A percentile compares a stretch with the other conserved stretches of the same genome.
phyloP scores from a whole-genome alignment of 495 filamentous ascomycete species.

The Trichocladium antarcticum region DNA sequence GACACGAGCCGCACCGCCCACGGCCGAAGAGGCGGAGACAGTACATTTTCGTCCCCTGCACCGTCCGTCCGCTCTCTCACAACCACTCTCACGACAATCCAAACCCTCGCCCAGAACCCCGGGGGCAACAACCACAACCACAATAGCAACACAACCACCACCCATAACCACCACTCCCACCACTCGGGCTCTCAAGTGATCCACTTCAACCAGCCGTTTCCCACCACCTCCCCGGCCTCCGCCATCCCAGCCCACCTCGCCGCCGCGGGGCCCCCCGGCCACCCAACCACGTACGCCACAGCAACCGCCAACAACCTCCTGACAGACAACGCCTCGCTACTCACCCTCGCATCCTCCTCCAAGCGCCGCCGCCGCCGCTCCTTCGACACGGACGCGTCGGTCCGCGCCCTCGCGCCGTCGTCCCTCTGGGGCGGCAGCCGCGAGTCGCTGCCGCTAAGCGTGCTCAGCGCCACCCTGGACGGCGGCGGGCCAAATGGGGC shows the following conservation, averaged over 20 bases:
- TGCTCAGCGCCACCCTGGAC: constrained; percentile 69
- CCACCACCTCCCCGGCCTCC: constrained; percentile 57
- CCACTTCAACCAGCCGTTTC: constrained; percentile 89
- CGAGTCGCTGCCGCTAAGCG: constrained; percentile 78
- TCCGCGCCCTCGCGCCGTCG: constrained; percentile 83
- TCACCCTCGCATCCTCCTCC: constrained; percentile 92
- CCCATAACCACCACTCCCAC: constrained; percentile 23
- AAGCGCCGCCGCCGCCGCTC: constrained; percentile 81
- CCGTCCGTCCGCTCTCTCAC: constrained; percentile 86
- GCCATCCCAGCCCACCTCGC: constrained; percentile 69
- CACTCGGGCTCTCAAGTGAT: constrained; percentile 43
- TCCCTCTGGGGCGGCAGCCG: constrained; percentile 82
- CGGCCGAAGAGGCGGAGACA: constrained; percentile 60
- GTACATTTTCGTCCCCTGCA: constrained; percentile 88
- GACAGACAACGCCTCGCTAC: constrained; percentile 89
- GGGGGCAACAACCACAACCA: constrained; percentile 41
- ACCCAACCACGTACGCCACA: constrained; percentile 73
- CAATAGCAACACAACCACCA: neutral
- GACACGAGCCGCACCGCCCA: constrained; percentile 56
- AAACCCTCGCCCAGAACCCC: constrained; percentile 66
- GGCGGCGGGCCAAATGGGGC: neutral
- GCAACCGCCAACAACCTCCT: constrained; percentile 88
- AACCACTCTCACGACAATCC: constrained; percentile 91
- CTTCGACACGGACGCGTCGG: constrained; percentile 90
- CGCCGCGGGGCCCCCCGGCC: constrained; percentile 34